Conservation (phyloP, 345 rosid species). For the Anacardium occidentale region DNA sequence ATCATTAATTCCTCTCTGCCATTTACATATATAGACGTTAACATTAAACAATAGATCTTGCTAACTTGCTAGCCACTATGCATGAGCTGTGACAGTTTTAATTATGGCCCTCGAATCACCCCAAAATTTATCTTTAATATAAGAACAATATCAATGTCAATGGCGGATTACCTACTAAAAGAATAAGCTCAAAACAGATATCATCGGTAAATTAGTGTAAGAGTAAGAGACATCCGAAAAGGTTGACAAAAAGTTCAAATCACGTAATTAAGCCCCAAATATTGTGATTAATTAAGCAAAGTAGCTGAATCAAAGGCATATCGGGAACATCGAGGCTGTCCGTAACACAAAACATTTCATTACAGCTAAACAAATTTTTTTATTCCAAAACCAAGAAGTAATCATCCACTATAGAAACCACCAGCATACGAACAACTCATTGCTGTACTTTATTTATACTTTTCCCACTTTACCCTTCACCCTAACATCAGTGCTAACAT, state of each 20-base stretch:
- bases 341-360: background rate
- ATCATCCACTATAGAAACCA: background rate
- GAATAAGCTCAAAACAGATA: no score
- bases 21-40: background rate
- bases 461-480: constrained; percentile 20
- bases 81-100: no score
- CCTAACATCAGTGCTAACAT: constrained; percentile 7
- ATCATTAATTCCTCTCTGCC: background rate
- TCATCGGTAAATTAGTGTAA: no score
- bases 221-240: background rate
- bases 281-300: background rate
- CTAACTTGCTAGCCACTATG: background rate
- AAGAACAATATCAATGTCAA: no score
- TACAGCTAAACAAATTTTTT: no score
- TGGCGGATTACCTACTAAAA: no score
- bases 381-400: background rate
- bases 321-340: constrained; percentile 24
- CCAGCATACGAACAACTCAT: background rate
- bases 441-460: background rate
- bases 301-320: no score
- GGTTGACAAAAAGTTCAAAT: background rate
- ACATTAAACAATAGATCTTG: background rate
- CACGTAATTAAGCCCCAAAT: background rate
- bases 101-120: no score
- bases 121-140: no score